Base-by-base conservation (phyloP, 495 filamentous ascomycete genomes). In the Clavariopsis aquatica region DNA sequence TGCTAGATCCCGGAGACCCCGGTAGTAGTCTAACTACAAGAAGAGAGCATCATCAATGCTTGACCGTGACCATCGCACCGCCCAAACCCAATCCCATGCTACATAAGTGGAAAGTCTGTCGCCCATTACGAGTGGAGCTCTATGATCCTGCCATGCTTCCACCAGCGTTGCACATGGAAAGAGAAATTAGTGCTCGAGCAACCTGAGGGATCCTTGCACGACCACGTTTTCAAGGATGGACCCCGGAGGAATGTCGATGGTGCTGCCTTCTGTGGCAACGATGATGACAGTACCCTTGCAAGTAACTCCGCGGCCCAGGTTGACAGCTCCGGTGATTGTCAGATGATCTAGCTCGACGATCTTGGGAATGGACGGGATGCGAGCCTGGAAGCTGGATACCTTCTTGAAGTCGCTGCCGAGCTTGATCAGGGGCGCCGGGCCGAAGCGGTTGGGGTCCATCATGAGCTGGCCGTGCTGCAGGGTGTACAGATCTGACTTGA, bases 231-330 rank as follows among this genome's bases (percentile, higher is more conserved):
- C 94, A 60, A 99, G 82, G 68, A 98, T 88, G 19, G 91, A 96
- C 74, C 94, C 94, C 6, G 93, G 92, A 41, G 94, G 94, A 72
- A 99, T 88, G 77, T 99, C 94, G 70, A 99, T 99, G 64, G 95
- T 98, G 82, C 88, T 91, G 62, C 92, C 92, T 81, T 99, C 94
- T 45, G 93, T 96, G 13, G 94, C 94, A 38, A 99, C 94, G 72
- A 99, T 99, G 74, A 99, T 99, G 73, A 99, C 94, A n/a, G 95
- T 98, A 66, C 94, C 94, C 85, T 98, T 99, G 60, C 98, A 80
- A 36, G 89, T 92, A 47, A 99, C 94, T 52, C 92, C 92, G 52
- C 95, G 87, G 65, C 94, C 94, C 43, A 99, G 82, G 81, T 96
- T 98, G 70, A 99, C 95, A 36, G 90, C 89, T 72, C 94, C 94